Evolutionary conservation across 2,329 filamentous ascomycete species (phyloP).

Genomic region (Fusarium udum): DNA sequence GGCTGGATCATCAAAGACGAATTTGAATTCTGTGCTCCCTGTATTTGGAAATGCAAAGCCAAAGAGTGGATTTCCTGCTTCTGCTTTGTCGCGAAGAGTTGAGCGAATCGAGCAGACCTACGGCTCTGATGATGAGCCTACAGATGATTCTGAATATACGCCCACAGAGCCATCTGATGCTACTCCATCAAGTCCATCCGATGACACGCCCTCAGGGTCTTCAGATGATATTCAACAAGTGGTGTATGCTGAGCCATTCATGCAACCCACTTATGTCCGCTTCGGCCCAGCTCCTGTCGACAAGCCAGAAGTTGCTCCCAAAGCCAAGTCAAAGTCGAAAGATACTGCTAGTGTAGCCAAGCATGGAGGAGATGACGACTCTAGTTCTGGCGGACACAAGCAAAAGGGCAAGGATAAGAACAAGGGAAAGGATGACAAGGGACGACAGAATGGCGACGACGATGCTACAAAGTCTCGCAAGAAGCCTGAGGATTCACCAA

Average conservation of each 20-base stretch:
- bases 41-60: neutral
- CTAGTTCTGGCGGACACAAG: neutral
- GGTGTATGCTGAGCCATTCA: slow-evolving; percentile 3
- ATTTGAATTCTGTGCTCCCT: neutral
- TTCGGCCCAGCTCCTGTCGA: neutral
- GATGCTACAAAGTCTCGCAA: neutral
- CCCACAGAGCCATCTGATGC: neutral
- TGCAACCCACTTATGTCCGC: neutral
- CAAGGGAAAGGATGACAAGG: neutral
- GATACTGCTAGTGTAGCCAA: neutral
- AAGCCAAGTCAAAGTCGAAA: neutral
- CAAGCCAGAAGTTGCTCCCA: neutral
- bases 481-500: neutral
- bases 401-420: slow-evolving; percentile 5
- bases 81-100: neutral
- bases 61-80: neutral
- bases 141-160: neutral
- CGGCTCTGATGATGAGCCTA: neutral
- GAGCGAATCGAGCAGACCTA: neutral
- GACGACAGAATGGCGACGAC: neutral
- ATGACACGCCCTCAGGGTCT: neutral
- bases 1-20: neutral
- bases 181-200: neutral
- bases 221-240: neutral
- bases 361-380: neutral